phyloP scores from a whole-genome alignment of 2,329 filamentous ascomycete genomes.

The Aphanoascus verrucosus region DNA sequence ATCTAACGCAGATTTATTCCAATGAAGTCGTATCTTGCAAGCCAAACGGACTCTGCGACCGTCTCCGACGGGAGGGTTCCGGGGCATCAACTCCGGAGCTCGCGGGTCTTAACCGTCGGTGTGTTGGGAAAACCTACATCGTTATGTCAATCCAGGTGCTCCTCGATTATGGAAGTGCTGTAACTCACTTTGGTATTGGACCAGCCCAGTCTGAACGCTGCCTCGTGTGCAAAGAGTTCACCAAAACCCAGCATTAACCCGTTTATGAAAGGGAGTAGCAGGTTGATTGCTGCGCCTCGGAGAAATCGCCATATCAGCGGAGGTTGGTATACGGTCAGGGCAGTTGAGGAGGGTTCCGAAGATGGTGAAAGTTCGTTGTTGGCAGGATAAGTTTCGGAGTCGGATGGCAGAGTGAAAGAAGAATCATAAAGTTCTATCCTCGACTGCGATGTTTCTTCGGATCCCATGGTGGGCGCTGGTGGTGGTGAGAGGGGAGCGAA shows the following conservation, averaged over 20 bases:
- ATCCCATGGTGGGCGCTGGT: conserved; percentile 39
- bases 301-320: conserved; percentile 78
- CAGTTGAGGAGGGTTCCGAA: conserved; percentile 27
- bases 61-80: conserved; percentile 49
- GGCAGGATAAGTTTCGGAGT: conserved; percentile 39
- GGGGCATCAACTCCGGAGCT: conserved; percentile 76
- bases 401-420: conserved; percentile 37
- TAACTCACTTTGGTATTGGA: conserved; percentile 72
- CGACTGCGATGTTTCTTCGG: conserved; percentile 23
- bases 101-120: conserved; percentile 55
- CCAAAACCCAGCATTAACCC: conserved; percentile 97
- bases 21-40: conserved; percentile 57
- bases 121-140: conserved; percentile 45
- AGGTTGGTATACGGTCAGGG: conserved; percentile 73
- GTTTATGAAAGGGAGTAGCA: conserved; percentile 92
- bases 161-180: background rate
- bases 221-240: conserved; percentile 91
- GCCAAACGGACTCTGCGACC: conserved; percentile 43
- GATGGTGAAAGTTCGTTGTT: conserved; percentile 29
- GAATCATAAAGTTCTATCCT: conserved; percentile 34
- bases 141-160: background rate
- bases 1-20: conserved; percentile 41
- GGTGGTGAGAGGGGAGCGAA: conserved; percentile 37
- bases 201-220: conserved; percentile 88
- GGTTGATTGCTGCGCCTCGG: conserved; percentile 84